Percentiles rank a stretch among this genome's conserved stretches.
Evolutionary conservation across 306 rosid genomes (phyloP).

Genomic region (Medicago arabica): DNA sequence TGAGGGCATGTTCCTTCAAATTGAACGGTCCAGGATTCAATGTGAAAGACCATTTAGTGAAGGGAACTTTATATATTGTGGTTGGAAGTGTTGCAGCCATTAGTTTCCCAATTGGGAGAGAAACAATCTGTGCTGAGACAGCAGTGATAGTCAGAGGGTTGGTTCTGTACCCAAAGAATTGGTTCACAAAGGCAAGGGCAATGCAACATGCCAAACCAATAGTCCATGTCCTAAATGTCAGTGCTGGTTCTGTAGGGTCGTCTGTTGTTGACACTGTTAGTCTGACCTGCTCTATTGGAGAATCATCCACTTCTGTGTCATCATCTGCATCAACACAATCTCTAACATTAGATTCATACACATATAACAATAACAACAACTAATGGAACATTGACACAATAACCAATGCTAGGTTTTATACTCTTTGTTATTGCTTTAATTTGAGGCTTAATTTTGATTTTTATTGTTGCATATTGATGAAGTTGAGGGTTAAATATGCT

Average conservation of each 20-base stretch:
- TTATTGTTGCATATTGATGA: too few relatives aligned
- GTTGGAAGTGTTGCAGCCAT: slow-evolving; percentile 86
- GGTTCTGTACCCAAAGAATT: slow-evolving; percentile 69
- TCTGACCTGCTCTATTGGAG: slow-evolving; percentile 88
- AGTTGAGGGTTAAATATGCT: too few relatives aligned
- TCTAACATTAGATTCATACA: not conserved
- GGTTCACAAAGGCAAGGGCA: slow-evolving; percentile 74
- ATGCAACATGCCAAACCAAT: slow-evolving; percentile 68
- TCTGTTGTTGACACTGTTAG: slow-evolving; percentile 74
- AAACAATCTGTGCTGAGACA: slow-evolving; percentile 74
- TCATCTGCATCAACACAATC: slow-evolving; percentile 37
- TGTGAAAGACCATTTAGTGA: slow-evolving; percentile 64
- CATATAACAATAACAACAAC: not conserved
- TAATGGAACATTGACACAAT: not conserved
- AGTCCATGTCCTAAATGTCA: slow-evolving; percentile 89
- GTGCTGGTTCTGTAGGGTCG: slow-evolving; percentile 65
- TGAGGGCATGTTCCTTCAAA: slow-evolving; percentile 82
- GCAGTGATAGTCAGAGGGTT: slow-evolving; percentile 62
- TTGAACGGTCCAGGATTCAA: slow-evolving; percentile 86
- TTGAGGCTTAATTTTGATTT: too few relatives aligned
- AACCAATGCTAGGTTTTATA: not conserved
- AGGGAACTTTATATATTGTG: slow-evolving; percentile 41
- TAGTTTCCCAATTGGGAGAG: slow-evolving; percentile 74
- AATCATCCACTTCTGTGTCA: slow-evolving; percentile 54
- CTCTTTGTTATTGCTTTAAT: too few relatives aligned